Evolutionary conservation across 495 filamentous ascomycete species (phyloP).

Genomic region (Penicillium daleae): DNA sequence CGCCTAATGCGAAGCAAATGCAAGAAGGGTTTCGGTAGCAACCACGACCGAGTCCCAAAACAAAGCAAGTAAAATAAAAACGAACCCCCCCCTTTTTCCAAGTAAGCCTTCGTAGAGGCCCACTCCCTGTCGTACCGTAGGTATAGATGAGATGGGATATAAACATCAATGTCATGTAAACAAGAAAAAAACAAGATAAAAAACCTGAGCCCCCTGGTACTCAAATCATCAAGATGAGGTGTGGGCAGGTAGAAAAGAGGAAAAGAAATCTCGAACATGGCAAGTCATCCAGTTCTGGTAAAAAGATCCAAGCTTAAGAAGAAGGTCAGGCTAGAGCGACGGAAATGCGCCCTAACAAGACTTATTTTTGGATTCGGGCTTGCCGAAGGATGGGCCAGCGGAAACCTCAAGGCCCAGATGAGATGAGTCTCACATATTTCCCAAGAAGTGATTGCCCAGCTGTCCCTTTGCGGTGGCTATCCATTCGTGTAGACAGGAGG

Average conservation of each 20-base stretch:
- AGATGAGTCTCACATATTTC: background rate
- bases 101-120: slow-evolving; percentile 14
- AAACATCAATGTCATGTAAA: slow-evolving; percentile 30
- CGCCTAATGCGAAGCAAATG: slow-evolving; percentile 25
- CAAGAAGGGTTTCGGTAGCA: background rate
- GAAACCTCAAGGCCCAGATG: background rate
- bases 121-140: slow-evolving; percentile 25
- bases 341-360: background rate
- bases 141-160: slow-evolving; percentile 27
- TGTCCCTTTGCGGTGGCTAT: background rate
- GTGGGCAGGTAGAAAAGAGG: background rate
- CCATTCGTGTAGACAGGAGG: background rate
- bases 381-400: background rate
- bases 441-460: too few relatives aligned
- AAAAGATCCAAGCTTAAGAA: background rate
- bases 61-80: slow-evolving; percentile 8
- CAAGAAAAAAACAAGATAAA: background rate
- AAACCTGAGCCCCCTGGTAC: slow-evolving; percentile 1
- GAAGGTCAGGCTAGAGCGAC: background rate
- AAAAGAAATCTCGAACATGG: slow-evolving; percentile 1
- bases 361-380: background rate
- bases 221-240: slow-evolving; percentile 31
- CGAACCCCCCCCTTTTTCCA: slow-evolving; percentile 2
- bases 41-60: background rate
- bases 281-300: background rate